These are phyloP conservation scores for Candida sp. DNA, from an alignment of 1,139 yeast genomes.

Conservation along the genomic window DNA sequence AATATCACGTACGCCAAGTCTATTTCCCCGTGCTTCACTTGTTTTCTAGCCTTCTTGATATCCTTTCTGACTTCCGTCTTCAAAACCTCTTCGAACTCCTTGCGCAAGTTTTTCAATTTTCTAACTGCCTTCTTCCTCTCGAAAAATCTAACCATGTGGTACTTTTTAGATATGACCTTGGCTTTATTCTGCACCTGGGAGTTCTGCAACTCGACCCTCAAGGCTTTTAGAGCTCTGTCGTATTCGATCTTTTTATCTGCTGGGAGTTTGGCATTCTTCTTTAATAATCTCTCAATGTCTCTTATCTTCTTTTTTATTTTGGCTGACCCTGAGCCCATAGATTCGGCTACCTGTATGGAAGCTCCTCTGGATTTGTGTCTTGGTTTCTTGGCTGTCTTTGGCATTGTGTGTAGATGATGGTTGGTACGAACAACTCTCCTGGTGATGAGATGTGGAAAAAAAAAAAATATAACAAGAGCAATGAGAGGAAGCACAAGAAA, in stretches of 20 bases:
- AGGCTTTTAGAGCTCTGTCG: slow-evolving; percentile 84
- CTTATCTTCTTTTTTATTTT: slow-evolving; percentile 85
- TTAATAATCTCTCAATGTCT: slow-evolving; percentile 76
- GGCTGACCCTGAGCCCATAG: slow-evolving; percentile 43
- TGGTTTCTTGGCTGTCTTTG: slow-evolving; percentile 10
- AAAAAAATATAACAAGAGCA: not conserved
- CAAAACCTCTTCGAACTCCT: slow-evolving; percentile 44
- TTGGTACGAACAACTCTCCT: not conserved
- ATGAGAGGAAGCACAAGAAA: not conserved
- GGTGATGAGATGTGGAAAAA: slow-evolving; percentile 1
- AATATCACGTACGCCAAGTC: slow-evolving; percentile 79
- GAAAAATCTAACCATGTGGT: slow-evolving; percentile 94
- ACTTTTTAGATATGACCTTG: slow-evolving; percentile 70
- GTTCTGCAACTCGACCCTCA: slow-evolving; percentile 66
- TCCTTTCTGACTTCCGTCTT: slow-evolving; percentile 52
- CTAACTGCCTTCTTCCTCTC: slow-evolving; percentile 89
- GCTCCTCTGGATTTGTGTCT: slow-evolving; percentile 13
- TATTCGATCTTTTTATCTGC: slow-evolving; percentile 80
- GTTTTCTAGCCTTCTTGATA: slow-evolving; percentile 54
- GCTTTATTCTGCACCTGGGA: slow-evolving; percentile 55
- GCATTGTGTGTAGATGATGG: slow-evolving; percentile 11
- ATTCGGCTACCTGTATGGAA: slow-evolving; percentile 30
- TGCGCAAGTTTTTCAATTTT: slow-evolving; percentile 67
- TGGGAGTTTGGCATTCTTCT: slow-evolving; percentile 59
- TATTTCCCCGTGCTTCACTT: slow-evolving; percentile 60